Evolutionary conservation across 306 rosid species (phyloP).

Genomic region (Herpetospermum pedunculosum): DNA sequence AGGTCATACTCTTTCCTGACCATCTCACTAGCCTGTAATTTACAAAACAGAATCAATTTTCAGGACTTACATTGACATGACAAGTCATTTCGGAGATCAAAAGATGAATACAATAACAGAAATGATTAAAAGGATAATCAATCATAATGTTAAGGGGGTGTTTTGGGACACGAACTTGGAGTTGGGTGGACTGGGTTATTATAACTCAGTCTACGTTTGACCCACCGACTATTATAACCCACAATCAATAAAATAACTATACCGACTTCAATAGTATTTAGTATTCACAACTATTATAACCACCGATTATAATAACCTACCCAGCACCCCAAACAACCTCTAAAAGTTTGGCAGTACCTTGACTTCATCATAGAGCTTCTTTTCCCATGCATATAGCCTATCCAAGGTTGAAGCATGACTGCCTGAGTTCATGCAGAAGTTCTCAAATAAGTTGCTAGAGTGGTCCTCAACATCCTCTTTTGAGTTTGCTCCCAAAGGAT

Average conservation of each 20-base stretch:
- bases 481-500: constrained; percentile 52
- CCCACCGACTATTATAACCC: too few species aligned
- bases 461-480: constrained; percentile 51
- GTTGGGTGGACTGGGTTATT: too few species aligned
- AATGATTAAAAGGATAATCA: not conserved
- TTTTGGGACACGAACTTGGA: too few species aligned
- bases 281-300: too few species aligned
- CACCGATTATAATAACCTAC: too few species aligned
- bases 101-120: not conserved
- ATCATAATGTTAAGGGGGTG: too few species aligned
- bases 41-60: not conserved
- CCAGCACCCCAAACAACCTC: too few species aligned
- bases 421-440: constrained; percentile 71
- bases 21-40: constrained; percentile 69
- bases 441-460: constrained; percentile 46
- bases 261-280: too few species aligned
- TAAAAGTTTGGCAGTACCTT: constrained; percentile 50
- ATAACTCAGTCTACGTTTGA: too few species aligned
- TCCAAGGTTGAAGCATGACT: constrained; percentile 98
- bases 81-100: not conserved
- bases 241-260: too few species aligned
- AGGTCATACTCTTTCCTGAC: constrained; percentile 70
- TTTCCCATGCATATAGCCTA: constrained; percentile 94
- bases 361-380: constrained; percentile 92
- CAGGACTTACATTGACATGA: not conserved